A percentile compares a stretch with the other conserved stretches of the same genome.
phyloP scores from a whole-genome alignment of 2,329 filamentous ascomycete species.

The Paraconiothyrium brasiliense region DNA sequence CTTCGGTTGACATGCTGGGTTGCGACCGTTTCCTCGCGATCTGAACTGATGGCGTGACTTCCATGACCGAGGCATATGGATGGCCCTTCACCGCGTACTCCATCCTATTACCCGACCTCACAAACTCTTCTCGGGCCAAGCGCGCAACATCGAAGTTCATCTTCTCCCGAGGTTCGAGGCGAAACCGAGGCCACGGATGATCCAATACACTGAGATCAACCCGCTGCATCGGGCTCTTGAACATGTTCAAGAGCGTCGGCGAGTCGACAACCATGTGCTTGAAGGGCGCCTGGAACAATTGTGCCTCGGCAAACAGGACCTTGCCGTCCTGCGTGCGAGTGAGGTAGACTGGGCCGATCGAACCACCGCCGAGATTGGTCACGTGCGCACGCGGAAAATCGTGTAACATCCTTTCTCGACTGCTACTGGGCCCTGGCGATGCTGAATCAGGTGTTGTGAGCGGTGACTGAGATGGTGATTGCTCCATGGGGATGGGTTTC shows the following conservation, averaged over 20 bases:
- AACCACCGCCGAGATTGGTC: conserved; percentile 18
- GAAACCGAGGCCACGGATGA: conserved; percentile 19
- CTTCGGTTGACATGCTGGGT: background rate
- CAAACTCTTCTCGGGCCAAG: conserved; percentile 4
- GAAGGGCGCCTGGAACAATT: conserved; percentile 17
- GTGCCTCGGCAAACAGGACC: conserved; percentile 16
- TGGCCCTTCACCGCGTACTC: conserved; percentile 2
- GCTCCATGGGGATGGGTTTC: conserved; percentile 3
- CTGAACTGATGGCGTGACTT: conserved; percentile 6
- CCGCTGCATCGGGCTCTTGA: conserved; percentile 6
- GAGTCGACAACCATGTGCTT: conserved; percentile 22
- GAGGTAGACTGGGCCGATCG: conserved; percentile 19
- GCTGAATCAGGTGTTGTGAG: conserved; percentile 1
- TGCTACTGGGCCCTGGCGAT: background rate
- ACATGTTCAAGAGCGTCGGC: conserved; percentile 19
- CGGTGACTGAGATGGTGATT: conserved; percentile 7
- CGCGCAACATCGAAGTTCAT: conserved; percentile 11
- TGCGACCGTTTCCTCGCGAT: background rate
- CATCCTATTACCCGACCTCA: conserved; percentile 1
- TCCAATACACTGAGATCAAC: conserved; percentile 16
- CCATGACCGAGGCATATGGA: conserved; percentile 4
- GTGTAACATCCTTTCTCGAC: conserved; percentile 6
- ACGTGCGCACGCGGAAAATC: conserved; percentile 19
- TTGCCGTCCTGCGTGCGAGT: conserved; percentile 2
- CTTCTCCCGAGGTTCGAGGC: conserved; percentile 3